Evolutionary conservation across 2,329 filamentous ascomycete genomes (phyloP).

Genomic region (Penicillium rolfsii): DNA sequence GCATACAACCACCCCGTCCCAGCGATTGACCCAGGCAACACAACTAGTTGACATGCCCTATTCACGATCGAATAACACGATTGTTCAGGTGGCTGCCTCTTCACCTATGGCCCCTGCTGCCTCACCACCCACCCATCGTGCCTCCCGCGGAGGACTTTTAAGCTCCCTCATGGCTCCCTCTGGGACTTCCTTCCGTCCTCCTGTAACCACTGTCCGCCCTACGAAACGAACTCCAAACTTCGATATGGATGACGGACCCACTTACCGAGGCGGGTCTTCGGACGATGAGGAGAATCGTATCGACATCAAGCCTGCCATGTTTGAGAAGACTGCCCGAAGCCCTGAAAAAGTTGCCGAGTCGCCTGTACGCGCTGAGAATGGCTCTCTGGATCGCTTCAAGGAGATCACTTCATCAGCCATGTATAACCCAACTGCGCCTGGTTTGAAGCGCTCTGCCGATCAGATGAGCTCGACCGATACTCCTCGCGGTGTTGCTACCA

Average conservation of each 20-base stretch:
- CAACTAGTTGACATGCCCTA: constrained; percentile 57
- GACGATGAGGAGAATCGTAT: constrained; percentile 59
- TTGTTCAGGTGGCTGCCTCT: constrained; percentile 84
- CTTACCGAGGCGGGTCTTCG: constrained; percentile 65
- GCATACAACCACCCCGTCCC: constrained; percentile 50
- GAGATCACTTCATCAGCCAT: constrained; percentile 49
- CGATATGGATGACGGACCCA: constrained; percentile 59
- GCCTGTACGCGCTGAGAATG: constrained; percentile 36
- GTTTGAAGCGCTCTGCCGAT: constrained; percentile 46
- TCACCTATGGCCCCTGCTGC: constrained; percentile 68
- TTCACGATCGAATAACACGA: constrained; percentile 40
- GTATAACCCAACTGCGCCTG: constrained; percentile 42
- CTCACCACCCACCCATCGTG: constrained; percentile 43
- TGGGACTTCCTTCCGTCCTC: constrained; percentile 70
- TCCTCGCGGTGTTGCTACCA: constrained; percentile 41
- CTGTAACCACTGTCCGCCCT: constrained; percentile 45
- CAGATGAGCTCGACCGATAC: constrained; percentile 47
- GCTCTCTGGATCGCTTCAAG: constrained; percentile 43
- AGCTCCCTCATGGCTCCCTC: constrained; percentile 72
- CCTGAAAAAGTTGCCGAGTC: constrained; percentile 49
- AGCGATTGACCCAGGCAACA: constrained; percentile 63
- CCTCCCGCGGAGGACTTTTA: constrained; percentile 47
- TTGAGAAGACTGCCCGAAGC: constrained; percentile 51
- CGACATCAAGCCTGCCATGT: constrained; percentile 64
- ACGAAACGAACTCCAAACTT: constrained; percentile 45